Conservation (phyloP, 371 early-diverging fungal genomes). For the Mucor lusitanicus region DNA sequence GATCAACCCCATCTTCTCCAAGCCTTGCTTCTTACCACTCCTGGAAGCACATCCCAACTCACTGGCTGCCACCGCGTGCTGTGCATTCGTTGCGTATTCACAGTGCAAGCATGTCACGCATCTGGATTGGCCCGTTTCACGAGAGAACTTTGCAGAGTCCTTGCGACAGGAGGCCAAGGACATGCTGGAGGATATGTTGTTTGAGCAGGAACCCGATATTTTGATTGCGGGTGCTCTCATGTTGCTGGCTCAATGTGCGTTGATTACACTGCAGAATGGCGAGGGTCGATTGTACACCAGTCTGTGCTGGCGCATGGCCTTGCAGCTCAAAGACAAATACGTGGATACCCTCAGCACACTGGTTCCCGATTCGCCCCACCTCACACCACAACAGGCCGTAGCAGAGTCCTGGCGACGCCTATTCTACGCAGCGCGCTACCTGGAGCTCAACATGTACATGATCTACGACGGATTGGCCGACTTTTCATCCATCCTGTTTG, state of each 20-base stretch:
- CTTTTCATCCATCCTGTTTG: conserved; percentile 26
- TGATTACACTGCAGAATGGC: conserved; percentile 28
- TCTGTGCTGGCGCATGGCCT: conserved; percentile 42
- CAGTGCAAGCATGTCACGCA: conserved; percentile 32
- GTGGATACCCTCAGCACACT: conserved; percentile 1
- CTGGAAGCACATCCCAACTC: conserved; percentile 21
- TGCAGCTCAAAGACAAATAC: conserved; percentile 30
- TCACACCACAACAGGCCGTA: conserved; percentile 7
- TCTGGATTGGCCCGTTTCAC: conserved; percentile 9
- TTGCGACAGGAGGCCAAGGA: conserved; percentile 33
- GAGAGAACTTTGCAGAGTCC: conserved; percentile 26
- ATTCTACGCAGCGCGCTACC: conserved; percentile 36
- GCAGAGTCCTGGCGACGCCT: conserved; percentile 48
- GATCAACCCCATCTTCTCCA: conserved; percentile 24
- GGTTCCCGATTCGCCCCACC: conserved; percentile 3
- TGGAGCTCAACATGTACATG: conserved; percentile 31
- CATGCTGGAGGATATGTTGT: conserved; percentile 30
- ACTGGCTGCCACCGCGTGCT: conserved; percentile 33
- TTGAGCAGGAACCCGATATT: conserved; percentile 36
- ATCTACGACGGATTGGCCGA: conserved; percentile 30
- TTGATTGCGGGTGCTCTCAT: conserved; percentile 27
- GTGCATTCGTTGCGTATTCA: conserved; percentile 29
- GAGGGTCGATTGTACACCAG: conserved; percentile 38
- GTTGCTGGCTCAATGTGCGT: conserved; percentile 23
- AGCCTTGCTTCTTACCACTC: conserved; percentile 25